Percentiles rank a stretch among this genome's conserved stretches.
Conservation (phyloP, 345 rosid species). For the Atalantia buxifolia region DNA sequence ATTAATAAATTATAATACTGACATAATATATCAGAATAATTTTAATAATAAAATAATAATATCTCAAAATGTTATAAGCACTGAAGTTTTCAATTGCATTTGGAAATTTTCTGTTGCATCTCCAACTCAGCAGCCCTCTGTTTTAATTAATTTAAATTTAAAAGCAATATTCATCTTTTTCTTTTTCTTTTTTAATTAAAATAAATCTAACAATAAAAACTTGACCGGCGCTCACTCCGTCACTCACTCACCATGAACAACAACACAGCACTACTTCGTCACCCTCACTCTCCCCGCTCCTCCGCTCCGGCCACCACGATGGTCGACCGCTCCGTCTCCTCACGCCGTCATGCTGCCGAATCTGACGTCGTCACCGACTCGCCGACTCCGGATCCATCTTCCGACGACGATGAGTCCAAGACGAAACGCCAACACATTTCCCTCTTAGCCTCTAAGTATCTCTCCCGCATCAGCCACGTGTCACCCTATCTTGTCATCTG, state of each 20-base stretch:
- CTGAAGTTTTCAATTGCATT: too few relatives aligned
- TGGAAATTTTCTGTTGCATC: too few relatives aligned
- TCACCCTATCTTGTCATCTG: conserved; percentile 49
- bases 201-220: neutral
- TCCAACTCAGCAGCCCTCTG: too few relatives aligned
- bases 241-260: neutral
- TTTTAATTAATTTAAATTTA: too few relatives aligned
- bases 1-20: too few relatives aligned
- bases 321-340: conserved; percentile 60
- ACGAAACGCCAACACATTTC: conserved; percentile 56
- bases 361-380: conserved; percentile 14
- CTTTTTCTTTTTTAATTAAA: neutral
- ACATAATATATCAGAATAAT: too few relatives aligned
- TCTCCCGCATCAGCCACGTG: conserved; percentile 45
- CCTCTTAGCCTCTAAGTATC: conserved; percentile 42
- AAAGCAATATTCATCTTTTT: too few relatives aligned
- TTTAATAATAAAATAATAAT: too few relatives aligned
- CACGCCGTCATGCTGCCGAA: conserved; percentile 38
- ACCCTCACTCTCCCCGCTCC: conserved; percentile 41
- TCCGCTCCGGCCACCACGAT: conserved; percentile 28
- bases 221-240: too few relatives aligned
- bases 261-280: conserved; percentile 22
- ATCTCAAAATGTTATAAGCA: too few relatives aligned
- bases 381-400: neutral
- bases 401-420: conserved; percentile 56